Base-by-base conservation (phyloP, 306 rosid species). In the Prunus campanulata region DNA sequence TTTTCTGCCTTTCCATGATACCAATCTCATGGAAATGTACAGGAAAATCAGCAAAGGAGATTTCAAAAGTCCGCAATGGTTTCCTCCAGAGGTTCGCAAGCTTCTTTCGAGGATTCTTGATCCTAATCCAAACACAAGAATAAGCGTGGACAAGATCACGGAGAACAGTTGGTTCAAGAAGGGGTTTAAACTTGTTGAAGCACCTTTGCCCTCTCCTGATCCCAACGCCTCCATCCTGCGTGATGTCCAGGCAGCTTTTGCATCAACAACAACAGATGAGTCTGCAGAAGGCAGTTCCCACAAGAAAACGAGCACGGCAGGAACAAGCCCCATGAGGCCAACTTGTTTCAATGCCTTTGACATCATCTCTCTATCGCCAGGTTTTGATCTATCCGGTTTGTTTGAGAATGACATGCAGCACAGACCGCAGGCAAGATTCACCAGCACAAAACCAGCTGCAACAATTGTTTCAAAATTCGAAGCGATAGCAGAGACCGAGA, bases 331-430 rank as follows among this genome's bases (percentile, higher is more conserved):
- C 46, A 68, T 66, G 85, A 89, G 64, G 66, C 78, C 80, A 2
- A 71, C 80, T 20, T 77, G 70, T 32, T 89, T 82, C 81, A 93
- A 90, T 76, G 96, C 91, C 8, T 93, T 93, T 55, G 93, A 90
- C 76, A 66, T 93, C 64, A 89, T 93, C 76, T 90, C 97, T 49
- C 86, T 86, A 8, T 90, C 98, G 5, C 81, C 84, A 1, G 96
- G 94, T 1, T 85, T 93, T 19, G 87, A 93, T 70, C 88, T 93
- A 19, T 93, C 96, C 4, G 83, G 91, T 44, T 57, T 93, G 68
- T 91, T 93, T 44, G 93, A 90, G 82, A 68, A 65, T 8, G 86
- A 89, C 0, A 48, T 8, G 46, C 66, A 42, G 13, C 79, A 77
- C n/a, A 64, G 64, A 24, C 80, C 59, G 5, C 29, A 74, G 1